A percentile compares a stretch with the other conserved stretches of the same genome.
Conservation (phyloP, 257 asterid species). For the Catharanthus roseus region DNA sequence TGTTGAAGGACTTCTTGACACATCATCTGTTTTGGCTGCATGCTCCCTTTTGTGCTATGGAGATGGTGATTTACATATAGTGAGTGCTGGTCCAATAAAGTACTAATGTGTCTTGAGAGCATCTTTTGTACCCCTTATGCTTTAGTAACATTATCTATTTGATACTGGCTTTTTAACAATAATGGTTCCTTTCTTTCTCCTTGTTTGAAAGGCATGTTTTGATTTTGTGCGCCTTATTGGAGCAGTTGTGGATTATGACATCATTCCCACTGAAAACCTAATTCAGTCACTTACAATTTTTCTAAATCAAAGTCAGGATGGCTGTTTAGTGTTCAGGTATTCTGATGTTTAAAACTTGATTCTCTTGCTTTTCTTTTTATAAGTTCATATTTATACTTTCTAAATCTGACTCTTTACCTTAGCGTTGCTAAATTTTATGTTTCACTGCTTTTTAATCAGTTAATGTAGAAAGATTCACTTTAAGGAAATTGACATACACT, state of each 20-base stretch:
- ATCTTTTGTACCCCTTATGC: neutral
- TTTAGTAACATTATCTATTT: neutral
- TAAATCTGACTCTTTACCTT: neutral
- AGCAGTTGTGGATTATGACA: slow-evolving; percentile 49
- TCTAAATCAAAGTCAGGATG: slow-evolving; percentile 50
- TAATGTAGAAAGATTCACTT: neutral
- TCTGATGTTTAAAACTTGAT: neutral
- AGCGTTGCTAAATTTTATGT: neutral
- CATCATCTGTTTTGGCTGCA: slow-evolving; percentile 58
- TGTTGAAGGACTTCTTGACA: slow-evolving; percentile 77
- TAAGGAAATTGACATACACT: neutral
- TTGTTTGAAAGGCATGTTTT: slow-evolving; percentile 67
- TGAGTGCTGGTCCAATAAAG: slow-evolving; percentile 29
- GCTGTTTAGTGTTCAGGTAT: slow-evolving; percentile 66
- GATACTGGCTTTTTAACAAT: slow-evolving; percentile 29
- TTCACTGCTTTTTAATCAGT: neutral
- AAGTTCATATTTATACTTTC: neutral
- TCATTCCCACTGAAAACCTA: slow-evolving; percentile 64
- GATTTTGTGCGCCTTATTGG: slow-evolving; percentile 71
- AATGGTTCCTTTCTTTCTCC: slow-evolving; percentile 25
- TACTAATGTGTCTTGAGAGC: slow-evolving; percentile 9
- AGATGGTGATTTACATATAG: slow-evolving; percentile 84
- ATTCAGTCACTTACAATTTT: slow-evolving; percentile 53
- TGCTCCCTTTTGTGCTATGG: slow-evolving; percentile 73
- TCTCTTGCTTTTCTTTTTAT: slow-evolving; percentile 6